Conservation (phyloP, 2,329 filamentous ascomycete genomes). For the Dothiorella sarmentorum region DNA sequence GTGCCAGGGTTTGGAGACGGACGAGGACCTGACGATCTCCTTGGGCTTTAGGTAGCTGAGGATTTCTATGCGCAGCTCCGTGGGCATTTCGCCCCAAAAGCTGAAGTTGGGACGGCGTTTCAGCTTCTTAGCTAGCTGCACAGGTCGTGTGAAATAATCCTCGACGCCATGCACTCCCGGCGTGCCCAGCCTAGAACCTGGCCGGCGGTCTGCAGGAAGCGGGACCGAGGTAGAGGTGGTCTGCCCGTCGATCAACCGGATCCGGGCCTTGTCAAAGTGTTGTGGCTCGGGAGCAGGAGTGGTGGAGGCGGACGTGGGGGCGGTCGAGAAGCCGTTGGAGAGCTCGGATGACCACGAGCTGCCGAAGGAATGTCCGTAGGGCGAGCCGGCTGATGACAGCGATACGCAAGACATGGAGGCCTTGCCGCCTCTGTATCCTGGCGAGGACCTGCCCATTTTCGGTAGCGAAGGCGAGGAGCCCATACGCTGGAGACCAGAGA, state of each 20-base stretch:
- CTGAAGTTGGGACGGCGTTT: slow-evolving; percentile 49
- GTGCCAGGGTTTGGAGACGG: slow-evolving; percentile 75
- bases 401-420: slow-evolving; percentile 65
- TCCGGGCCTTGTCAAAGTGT: slow-evolving; percentile 52
- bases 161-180: slow-evolving; percentile 34
- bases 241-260: slow-evolving; percentile 53
- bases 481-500: slow-evolving; percentile 75
- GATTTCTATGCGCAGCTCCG: slow-evolving; percentile 76
- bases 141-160: slow-evolving; percentile 47
- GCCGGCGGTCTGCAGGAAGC: slow-evolving; percentile 61
- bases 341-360: slow-evolving; percentile 55
- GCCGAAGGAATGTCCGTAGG: slow-evolving; percentile 52
- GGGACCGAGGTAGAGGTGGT: slow-evolving; percentile 52
- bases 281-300: slow-evolving; percentile 47
- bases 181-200: slow-evolving; percentile 39
- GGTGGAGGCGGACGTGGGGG: slow-evolving; percentile 51
- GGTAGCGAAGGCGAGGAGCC: slow-evolving; percentile 73
- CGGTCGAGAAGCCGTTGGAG: slow-evolving; percentile 55
- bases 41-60: slow-evolving; percentile 73
- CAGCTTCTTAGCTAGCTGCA: slow-evolving; percentile 32
- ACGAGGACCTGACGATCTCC: slow-evolving; percentile 74
- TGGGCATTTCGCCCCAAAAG: slow-evolving; percentile 78
- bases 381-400: slow-evolving; percentile 50
- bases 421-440: slow-evolving; percentile 62
- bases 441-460: slow-evolving; percentile 61